Percentiles rank a stretch among this genome's conserved stretches.
These are phyloP conservation scores for Phylloporus rhodoxanthus DNA, from an alignment of 768 basidiomycete species.

Conservation along the genomic window DNA sequence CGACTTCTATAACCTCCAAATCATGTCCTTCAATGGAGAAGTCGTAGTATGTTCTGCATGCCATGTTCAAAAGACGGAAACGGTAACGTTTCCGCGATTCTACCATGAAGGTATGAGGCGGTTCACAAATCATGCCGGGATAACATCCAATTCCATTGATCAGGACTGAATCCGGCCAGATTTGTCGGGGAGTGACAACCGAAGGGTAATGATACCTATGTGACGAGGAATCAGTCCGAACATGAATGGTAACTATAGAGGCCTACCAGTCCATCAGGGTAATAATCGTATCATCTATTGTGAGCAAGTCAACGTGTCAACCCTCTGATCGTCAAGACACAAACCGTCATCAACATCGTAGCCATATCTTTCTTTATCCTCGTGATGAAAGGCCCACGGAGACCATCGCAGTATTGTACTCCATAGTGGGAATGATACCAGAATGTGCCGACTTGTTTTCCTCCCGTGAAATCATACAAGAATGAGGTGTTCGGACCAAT, in stretches of 20 bases:
- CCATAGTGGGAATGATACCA: conserved; percentile 31
- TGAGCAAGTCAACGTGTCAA: too few relatives aligned
- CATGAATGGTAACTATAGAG: background rate
- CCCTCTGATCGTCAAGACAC: background rate
- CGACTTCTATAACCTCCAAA: conserved; percentile 38
- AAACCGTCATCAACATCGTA: conserved; percentile 23
- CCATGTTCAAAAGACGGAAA: conserved; percentile 33
- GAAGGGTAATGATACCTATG: conserved; percentile 19
- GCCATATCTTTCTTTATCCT: conserved; percentile 5
- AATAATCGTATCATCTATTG: conserved; percentile 20
- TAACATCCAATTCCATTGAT: conserved; percentile 38
- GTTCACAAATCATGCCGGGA: conserved; percentile 13
- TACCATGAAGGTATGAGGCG: conserved; percentile 31
- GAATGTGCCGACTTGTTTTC: conserved; percentile 34
- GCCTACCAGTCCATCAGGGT: conserved; percentile 25
- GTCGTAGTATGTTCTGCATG: conserved; percentile 30
- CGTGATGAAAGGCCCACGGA: conserved; percentile 39
- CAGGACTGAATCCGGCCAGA: conserved; percentile 31
- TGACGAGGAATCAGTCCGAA: background rate
- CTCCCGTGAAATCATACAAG: conserved; percentile 31
- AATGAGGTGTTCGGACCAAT: conserved; percentile 32
- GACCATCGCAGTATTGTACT: conserved; percentile 34
- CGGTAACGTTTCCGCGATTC: conserved; percentile 32
- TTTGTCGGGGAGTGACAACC: background rate
- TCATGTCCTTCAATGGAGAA: conserved; percentile 24